Base-by-base conservation (phyloP, 495 filamentous ascomycete species). In the Aspergillus leporis region DNA sequence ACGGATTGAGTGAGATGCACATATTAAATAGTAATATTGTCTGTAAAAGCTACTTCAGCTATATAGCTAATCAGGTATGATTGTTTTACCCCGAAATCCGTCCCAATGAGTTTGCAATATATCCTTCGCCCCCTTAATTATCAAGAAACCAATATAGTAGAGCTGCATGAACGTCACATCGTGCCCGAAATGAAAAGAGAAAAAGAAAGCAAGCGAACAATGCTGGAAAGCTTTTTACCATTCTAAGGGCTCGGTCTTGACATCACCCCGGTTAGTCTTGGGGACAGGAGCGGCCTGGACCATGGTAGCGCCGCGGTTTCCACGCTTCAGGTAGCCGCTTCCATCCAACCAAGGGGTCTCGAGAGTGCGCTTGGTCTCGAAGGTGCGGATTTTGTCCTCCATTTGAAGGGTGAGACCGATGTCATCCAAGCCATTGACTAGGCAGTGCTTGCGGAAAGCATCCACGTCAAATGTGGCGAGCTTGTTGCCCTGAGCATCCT, bases 341-440 rank as follows among this genome's bases (percentile, higher is more conserved):
- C 94, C 94, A 70, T 97, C 92, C 67, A 98, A 74, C 94, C 94
- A 98, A 18, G 94, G 93, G 36, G 91, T 96, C 55, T 90, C 85
- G 34, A 79, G 73, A 31, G 86, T 87, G 62, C 92, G 83, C 77
- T 85, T 84, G 64, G 78, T 72, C 82, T 98, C 94, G 69, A 94
- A 97, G 55, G 81, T 78, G 53, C 79, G 79, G 68, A 98, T 98
- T 82, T 95, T 92, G 51, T 89, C 86, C 64, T 92, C 92, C 74
- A 92, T 83, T 75, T 96, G 90, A 74, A 97, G 88, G 19, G 94
- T 98, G 38, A 98, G 76, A 51, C 92, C 94, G 61, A 98, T 98
- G 64, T 98, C 94, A 74, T 98, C 94, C 9, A 98, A 84, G 1
- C 94, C 94, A 70, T 98, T 96, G 60, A 96, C 77, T 36, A 98